Conservation (phyloP, 1,284 basidiomycete species). For the Gastroboletus turbinatus region DNA sequence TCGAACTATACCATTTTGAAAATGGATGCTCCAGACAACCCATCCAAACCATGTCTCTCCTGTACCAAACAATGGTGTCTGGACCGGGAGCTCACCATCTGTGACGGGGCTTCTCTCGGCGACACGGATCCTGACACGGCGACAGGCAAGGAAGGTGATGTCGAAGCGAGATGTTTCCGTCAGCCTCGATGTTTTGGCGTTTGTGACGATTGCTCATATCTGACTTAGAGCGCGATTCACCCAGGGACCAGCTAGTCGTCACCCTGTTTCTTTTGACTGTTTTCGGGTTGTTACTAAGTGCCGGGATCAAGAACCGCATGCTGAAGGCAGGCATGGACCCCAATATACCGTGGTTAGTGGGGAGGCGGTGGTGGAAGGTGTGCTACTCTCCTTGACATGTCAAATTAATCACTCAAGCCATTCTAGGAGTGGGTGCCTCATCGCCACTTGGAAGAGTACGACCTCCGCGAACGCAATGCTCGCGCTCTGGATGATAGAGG, state of each 20-base stretch:
- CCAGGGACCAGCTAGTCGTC: slow-evolving; percentile 87
- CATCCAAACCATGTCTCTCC: slow-evolving; percentile 85
- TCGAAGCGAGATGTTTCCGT: slow-evolving; percentile 96
- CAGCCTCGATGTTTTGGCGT: slow-evolving; percentile 41
- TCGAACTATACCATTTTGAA: slow-evolving; percentile 86
- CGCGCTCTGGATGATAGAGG: slow-evolving; percentile 34
- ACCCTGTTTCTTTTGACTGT: slow-evolving; percentile 86
- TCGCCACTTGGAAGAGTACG: slow-evolving; percentile 50
- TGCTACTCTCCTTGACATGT: slow-evolving; percentile 29
- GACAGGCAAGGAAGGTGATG: slow-evolving; percentile 94
- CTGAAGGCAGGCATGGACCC: slow-evolving; percentile 70
- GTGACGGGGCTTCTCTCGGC: slow-evolving; percentile 80
- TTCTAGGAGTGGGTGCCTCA: slow-evolving; percentile 60
- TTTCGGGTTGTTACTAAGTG: slow-evolving; percentile 78
- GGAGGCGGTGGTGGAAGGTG: slow-evolving; percentile 80
- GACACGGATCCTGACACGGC: slow-evolving; percentile 89
- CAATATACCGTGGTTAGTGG: slow-evolving; percentile 55
- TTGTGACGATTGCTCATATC: slow-evolving; percentile 30
- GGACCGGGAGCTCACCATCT: slow-evolving; percentile 88
- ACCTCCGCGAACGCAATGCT: slow-evolving; percentile 43
- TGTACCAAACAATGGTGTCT: slow-evolving; percentile 96
- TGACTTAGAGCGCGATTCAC: slow-evolving; percentile 75
- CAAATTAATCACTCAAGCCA: slow-evolving; percentile 22
- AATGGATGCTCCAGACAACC: slow-evolving; percentile 78
- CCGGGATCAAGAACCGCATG: slow-evolving; percentile 81